These are phyloP conservation scores for Schwanniomyces yamadae DNA, from an alignment of 805 yeast genomes.

Conservation along the genomic window DNA sequence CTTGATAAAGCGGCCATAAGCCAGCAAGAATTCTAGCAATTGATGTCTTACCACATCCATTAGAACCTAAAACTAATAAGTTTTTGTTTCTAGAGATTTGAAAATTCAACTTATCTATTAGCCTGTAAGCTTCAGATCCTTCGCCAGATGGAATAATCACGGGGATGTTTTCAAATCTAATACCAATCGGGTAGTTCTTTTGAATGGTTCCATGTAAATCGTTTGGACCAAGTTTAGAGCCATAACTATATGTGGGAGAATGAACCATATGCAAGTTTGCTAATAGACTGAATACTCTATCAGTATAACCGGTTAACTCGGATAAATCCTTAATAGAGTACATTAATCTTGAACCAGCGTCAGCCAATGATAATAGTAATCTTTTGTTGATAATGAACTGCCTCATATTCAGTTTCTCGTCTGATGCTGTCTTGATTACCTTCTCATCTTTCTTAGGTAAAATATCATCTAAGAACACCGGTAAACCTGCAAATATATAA, in stretches of 20 bases:
- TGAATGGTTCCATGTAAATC: constrained; percentile 81
- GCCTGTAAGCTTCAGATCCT: constrained; percentile 59
- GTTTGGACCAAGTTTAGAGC: constrained; percentile 40
- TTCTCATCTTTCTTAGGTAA: constrained; percentile 24
- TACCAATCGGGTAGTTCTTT: constrained; percentile 64
- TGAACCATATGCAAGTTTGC: constrained; percentile 82
- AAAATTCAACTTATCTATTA: constrained; percentile 60
- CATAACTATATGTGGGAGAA: constrained; percentile 55
- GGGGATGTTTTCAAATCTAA: constrained; percentile 79
- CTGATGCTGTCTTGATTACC: constrained; percentile 18
- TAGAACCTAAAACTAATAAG: constrained; percentile 77
- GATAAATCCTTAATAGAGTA: constrained; percentile 90
- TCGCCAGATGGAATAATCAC: constrained; percentile 70
- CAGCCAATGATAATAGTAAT: constrained; percentile 85
- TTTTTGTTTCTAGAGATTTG: constrained; percentile 62
- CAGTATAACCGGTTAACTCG: constrained; percentile 88
- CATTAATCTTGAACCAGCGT: constrained; percentile 93
- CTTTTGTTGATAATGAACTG: constrained; percentile 89
- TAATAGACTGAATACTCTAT: constrained; percentile 73
- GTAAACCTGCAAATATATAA: constrained; percentile 85
- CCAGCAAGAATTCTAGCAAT: constrained; percentile 82
- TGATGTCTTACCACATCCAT: constrained; percentile 88
- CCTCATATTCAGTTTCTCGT: constrained; percentile 67
- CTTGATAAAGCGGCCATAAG: constrained; percentile 87
- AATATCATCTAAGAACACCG: constrained; percentile 65